Evolutionary conservation across 139 green algal species (phyloP).

Genomic region (Coelastrella sp.): DNA sequence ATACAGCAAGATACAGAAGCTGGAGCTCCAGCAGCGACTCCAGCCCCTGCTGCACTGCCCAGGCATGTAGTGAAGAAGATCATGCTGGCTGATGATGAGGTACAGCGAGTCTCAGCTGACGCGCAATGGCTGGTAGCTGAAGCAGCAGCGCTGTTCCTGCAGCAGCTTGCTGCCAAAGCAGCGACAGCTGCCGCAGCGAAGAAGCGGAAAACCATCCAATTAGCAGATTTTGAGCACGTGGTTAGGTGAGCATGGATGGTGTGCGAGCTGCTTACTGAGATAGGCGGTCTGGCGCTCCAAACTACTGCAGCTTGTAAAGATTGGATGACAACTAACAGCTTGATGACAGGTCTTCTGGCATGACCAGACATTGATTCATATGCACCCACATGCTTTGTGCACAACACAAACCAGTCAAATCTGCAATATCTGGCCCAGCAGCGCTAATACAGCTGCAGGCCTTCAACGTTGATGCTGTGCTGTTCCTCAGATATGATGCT

Average conservation of each 20-base stretch:
- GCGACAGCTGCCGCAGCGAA: constrained; percentile 43
- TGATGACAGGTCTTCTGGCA: too few species aligned
- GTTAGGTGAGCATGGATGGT: constrained; percentile 25
- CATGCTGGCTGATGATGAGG: constrained; percentile 65
- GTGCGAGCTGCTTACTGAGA: background rate
- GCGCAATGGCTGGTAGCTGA: constrained; percentile 57
- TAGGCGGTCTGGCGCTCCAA: too few species aligned
- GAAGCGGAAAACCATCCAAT: constrained; percentile 38
- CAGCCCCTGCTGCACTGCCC: constrained; percentile 48
- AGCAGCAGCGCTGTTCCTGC: constrained; percentile 65
- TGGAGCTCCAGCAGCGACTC: constrained; percentile 12
- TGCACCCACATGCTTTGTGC: too few species aligned
- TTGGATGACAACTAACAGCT: too few species aligned
- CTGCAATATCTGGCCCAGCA: background rate
- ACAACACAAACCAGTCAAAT: background rate
- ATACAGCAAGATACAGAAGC: background rate
- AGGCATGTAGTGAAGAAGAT: constrained; percentile 71
- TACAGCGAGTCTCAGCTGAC: constrained; percentile 64
- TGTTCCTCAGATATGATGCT: too few species aligned
- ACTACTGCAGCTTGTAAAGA: too few species aligned
- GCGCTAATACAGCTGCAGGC: background rate
- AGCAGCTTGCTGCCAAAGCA: constrained; percentile 58
- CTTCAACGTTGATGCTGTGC: too few species aligned
- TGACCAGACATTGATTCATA: too few species aligned
- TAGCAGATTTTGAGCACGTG: constrained; percentile 26